These are phyloP conservation scores for Candida ovalis DNA, from an alignment of 805 yeast species.

Conservation along the genomic window DNA sequence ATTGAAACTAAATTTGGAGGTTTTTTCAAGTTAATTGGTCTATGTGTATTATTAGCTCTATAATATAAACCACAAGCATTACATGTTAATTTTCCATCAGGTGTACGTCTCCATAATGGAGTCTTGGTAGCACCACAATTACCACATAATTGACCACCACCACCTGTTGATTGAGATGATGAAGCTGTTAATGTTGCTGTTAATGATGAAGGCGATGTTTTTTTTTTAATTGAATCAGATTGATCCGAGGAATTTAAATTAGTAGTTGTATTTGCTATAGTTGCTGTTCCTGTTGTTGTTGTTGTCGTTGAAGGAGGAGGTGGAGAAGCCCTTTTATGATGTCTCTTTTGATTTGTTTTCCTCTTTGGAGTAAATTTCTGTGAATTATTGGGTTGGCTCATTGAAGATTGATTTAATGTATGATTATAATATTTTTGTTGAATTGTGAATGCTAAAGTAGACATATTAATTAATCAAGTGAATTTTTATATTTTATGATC, in stretches of 20 bases:
- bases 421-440: background rate
- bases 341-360: constrained; percentile 1
- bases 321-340: constrained; percentile 4
- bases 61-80: constrained; percentile 59
- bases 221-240: background rate
- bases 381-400: background rate
- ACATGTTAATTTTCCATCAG: constrained; percentile 52
- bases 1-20: constrained; percentile 49
- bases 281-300: background rate
- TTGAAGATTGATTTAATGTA: background rate
- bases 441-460: background rate
- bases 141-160: constrained; percentile 43
- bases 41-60: constrained; percentile 53
- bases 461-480: background rate
- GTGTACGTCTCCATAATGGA: constrained; percentile 56
- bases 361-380: background rate
- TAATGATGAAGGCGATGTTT: background rate
- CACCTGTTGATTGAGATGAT: background rate
- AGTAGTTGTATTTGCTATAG: background rate
- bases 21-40: constrained; percentile 64
- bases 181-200: background rate
- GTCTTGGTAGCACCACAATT: constrained; percentile 56
- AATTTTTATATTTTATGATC: background rate
- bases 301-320: background rate
- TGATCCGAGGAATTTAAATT: background rate